A percentile compares a stretch with the other conserved stretches of the same genome.
Conservation (phyloP, 495 filamentous ascomycete genomes). For the Daldinia childiae region DNA sequence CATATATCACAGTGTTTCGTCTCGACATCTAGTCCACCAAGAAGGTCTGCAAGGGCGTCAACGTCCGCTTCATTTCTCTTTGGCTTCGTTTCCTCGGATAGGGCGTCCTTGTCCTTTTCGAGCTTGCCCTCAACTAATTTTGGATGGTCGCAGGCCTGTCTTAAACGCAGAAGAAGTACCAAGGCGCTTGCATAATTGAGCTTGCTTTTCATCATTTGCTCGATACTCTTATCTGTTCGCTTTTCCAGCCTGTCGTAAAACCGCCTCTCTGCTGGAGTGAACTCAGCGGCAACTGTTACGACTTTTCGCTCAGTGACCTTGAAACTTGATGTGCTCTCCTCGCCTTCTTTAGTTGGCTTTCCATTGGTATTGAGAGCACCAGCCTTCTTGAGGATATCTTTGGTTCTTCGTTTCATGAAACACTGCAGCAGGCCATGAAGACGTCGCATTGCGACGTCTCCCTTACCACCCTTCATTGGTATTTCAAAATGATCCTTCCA, state of each 20-base stretch:
- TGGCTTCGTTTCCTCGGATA: conserved; percentile 69
- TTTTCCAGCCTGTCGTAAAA: conserved; percentile 88
- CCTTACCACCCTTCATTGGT: conserved; percentile 86
- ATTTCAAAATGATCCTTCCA: conserved; percentile 90
- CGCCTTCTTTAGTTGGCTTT: conserved; percentile 59
- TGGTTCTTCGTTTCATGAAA: conserved; percentile 96
- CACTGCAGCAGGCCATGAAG: conserved; percentile 84
- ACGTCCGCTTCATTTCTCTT: conserved; percentile 64
- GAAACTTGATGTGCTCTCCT: conserved; percentile 68
- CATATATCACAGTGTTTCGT: conserved; percentile 91
- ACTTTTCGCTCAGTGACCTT: conserved; percentile 89
- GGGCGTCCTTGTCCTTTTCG: conserved; percentile 85
- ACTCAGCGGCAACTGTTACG: conserved; percentile 79
- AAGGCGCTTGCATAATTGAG: conserved; percentile 80
- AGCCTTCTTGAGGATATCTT: conserved; percentile 89
- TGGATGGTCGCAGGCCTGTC: conserved; percentile 95
- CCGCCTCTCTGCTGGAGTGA: conserved; percentile 77
- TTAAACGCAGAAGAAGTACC: conserved; percentile 83
- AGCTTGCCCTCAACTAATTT: conserved; percentile 84
- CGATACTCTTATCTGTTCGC: conserved; percentile 83
- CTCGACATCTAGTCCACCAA: conserved; percentile 83
- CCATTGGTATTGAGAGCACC: conserved; percentile 77
- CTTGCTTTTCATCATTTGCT: conserved; percentile 84
- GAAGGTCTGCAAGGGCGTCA: conserved; percentile 84
- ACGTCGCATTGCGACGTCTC: conserved; percentile 86